Evolutionary conservation across 1,284 basidiomycete genomes (phyloP), one percentile per base, ranked within the genome.

Genomic region (Rhodotorula glutinis): DNA sequence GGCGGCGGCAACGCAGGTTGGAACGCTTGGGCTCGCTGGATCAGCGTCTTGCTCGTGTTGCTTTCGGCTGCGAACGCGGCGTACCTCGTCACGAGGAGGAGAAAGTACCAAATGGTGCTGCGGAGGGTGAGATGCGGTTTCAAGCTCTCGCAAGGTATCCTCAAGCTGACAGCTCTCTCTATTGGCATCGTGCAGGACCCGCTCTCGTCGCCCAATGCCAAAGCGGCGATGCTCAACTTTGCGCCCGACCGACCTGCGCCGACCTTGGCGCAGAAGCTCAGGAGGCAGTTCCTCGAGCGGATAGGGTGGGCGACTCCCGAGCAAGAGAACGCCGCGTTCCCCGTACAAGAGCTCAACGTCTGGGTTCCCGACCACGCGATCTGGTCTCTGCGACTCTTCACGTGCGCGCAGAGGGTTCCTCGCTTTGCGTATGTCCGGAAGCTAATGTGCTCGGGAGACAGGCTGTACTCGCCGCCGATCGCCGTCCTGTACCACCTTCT

Each of bases 11-110:
- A 19, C 29, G 44, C 11, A 3, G 25, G 49, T 73, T 63, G 57
- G 57, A n/a, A 88, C 67, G 75, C 77, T 5, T 79, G 79, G 2
- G 83, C 51, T 86, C 8, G 77, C 85, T 64, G 77, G 83, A 65
- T 90, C 86, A 75, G 80, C 83, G 2, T 79, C 86, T 66, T 86
- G 1, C 72, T 79, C 25, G 59, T 78, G 33, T 17, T 75, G 1
- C 46, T 67, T n/a, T 76, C 76, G 17, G 38, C 75, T 5, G 69
- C 65, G 5, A 79, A 79, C 62, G 73, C 75, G 2, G 66, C 74
- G 4, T 78, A 75, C 58, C 69, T 79, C 11, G 78, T 76, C 63
- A 77, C 73, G 5, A 57, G 74, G 8, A 67, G 72, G 30, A 64
- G 77, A 46, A 71, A 76, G n/a, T 79, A 79, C 62, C 70, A 74